Conservation (phyloP, 352 stramenopile genomes). For the Phytophthora sp. region DNA sequence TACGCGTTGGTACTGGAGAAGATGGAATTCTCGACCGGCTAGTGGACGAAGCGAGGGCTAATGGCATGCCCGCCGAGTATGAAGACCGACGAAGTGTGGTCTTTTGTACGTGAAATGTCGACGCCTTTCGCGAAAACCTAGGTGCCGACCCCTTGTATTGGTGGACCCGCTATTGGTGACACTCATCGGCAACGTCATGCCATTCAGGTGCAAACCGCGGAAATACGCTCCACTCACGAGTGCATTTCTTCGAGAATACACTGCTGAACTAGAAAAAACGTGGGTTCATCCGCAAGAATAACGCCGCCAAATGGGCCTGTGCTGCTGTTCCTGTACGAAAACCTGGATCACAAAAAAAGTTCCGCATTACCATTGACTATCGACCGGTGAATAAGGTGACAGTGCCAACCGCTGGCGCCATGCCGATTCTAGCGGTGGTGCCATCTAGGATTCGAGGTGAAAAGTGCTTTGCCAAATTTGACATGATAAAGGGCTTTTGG, state of each 20-base stretch:
- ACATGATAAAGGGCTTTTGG: constrained; percentile 37
- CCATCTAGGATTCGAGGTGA: neutral
- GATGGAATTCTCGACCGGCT: neutral
- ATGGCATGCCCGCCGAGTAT: neutral
- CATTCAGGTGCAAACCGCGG: constrained; percentile 7
- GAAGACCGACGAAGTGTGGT: neutral
- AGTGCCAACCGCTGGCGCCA: constrained; percentile 2
- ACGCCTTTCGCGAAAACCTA: neutral
- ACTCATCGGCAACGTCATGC: neutral
- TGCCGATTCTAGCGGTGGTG: constrained; percentile 24
- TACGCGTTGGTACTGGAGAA: no score
- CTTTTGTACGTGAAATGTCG: neutral
- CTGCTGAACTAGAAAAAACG: constrained; percentile 1
- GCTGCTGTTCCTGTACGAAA: constrained; percentile 3
- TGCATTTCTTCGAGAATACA: constrained; percentile 4
- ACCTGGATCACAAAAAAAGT: neutral
- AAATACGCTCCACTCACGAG: constrained; percentile 4
- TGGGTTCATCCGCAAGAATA: constrained; percentile 5
- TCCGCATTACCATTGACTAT: constrained; percentile 13
- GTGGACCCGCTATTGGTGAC: constrained; percentile 5
- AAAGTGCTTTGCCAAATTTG: constrained; percentile 11
- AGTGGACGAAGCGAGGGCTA: neutral
- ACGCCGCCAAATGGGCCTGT: neutral
- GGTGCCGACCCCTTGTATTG: neutral
- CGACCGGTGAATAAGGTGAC: constrained; percentile 15